These are phyloP conservation scores for Corynascus novoguineensis DNA, from an alignment of 495 filamentous ascomycete genomes.

Conservation along the genomic window DNA sequence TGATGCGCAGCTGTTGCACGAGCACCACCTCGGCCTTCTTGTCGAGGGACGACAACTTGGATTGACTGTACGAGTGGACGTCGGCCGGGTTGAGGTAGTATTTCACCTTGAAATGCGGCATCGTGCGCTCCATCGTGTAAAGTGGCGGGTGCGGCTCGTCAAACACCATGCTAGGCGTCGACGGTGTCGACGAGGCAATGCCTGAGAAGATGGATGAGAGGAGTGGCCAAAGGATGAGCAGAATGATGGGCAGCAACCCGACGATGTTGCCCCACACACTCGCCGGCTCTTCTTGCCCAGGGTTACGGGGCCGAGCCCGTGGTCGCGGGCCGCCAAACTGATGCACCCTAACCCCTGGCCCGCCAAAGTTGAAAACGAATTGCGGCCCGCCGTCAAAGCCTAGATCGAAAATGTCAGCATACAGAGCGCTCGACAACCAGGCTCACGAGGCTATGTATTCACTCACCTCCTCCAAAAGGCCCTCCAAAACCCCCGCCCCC, in stretches of 20 bases:
- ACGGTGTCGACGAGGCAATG: constrained; percentile 40
- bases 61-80: constrained; percentile 58
- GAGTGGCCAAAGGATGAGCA: constrained; percentile 84
- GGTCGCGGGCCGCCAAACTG: constrained; percentile 72
- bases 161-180: constrained; percentile 65
- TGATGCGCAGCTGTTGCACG: constrained; percentile 55
- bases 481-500: constrained; percentile 63
- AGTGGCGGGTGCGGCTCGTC: constrained; percentile 56
- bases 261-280: constrained; percentile 52
- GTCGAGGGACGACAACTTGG: constrained; percentile 69
- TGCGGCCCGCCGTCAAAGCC: constrained; percentile 67
- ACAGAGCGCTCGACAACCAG: constrained; percentile 1
- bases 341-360: constrained; percentile 76
- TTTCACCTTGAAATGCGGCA: constrained; percentile 60
- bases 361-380: constrained; percentile 89
- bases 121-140: constrained; percentile 67
- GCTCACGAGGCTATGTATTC: not conserved
- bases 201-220: constrained; percentile 74
- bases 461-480: constrained; percentile 36
- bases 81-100: constrained; percentile 83
- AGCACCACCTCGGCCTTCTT: constrained; percentile 67
- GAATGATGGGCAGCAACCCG: constrained; percentile 72
- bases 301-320: constrained; percentile 62
- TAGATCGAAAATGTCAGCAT: constrained; percentile 17
- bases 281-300: constrained; percentile 50